A percentile compares a stretch with the other conserved stretches of the same genome.
Conservation (phyloP, 768 basidiomycete genomes). For the Coprinopsis cinerea region DNA sequence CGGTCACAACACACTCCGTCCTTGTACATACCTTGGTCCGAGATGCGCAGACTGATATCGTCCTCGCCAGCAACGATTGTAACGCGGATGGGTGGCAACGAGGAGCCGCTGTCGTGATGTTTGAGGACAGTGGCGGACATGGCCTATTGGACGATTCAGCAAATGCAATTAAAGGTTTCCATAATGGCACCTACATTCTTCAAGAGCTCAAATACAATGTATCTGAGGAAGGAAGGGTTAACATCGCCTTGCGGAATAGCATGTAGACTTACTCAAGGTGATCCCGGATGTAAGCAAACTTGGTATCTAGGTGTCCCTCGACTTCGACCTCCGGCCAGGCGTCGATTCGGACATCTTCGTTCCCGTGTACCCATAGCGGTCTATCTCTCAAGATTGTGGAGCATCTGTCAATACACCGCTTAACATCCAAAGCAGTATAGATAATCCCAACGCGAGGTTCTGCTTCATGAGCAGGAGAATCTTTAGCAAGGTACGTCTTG, state of each 20-base stretch:
- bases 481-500: conserved; percentile 39
- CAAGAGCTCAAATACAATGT: conserved; percentile 83
- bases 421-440: conserved; percentile 66
- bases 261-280: conserved; percentile 63
- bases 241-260: conserved; percentile 1
- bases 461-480: conserved; percentile 25
- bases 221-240: conserved; percentile 35
- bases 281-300: conserved; percentile 80
- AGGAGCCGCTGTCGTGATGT: conserved; percentile 31
- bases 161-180: neutral
- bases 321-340: conserved; percentile 61
- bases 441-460: conserved; percentile 82
- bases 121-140: conserved; percentile 61
- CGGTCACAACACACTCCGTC: neutral
- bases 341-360: conserved; percentile 29
- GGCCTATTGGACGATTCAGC: conserved; percentile 38
- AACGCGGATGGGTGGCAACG: conserved; percentile 57
- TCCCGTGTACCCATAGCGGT: conserved; percentile 28
- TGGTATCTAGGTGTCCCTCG: conserved; percentile 66
- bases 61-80: conserved; percentile 74
- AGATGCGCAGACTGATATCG: conserved; percentile 76
- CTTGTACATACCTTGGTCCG: conserved; percentile 69
- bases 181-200: conserved; percentile 64
- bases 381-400: conserved; percentile 46
- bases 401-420: conserved; percentile 67